These are phyloP conservation scores for Huntiella moniliformis DNA, from an alignment of 2,329 filamentous ascomycete species.

Conservation along the genomic window DNA sequence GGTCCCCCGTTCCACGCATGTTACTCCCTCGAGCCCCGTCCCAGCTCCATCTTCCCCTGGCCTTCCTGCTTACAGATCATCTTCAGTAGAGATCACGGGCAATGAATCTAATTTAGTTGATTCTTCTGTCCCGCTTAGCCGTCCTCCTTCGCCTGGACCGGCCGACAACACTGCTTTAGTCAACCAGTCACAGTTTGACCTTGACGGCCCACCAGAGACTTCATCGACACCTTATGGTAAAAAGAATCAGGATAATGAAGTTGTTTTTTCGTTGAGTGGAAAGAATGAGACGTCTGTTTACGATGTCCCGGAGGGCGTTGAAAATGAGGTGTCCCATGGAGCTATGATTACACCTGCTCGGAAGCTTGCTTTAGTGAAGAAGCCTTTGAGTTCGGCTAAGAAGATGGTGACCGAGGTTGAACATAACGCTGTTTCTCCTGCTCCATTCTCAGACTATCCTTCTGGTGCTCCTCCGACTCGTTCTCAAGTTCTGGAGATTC, in stretches of 20 bases:
- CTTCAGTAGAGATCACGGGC: not conserved
- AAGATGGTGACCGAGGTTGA: too few relatives aligned
- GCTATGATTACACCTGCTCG: not conserved
- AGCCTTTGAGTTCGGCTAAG: not conserved
- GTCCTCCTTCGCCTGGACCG: not conserved
- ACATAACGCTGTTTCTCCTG: too few relatives aligned
- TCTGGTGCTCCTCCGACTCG: too few relatives aligned
- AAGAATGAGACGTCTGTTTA: conserved; percentile 2
- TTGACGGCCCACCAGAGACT: not conserved
- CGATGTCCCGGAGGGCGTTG: conserved; percentile 6
- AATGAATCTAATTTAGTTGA: too few relatives aligned
- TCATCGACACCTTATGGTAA: not conserved
- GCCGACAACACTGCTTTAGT: not conserved
- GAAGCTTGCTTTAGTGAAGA: not conserved
- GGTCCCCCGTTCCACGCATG: too few relatives aligned
- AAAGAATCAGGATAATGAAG: conserved; percentile 7
- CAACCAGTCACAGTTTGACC: too few relatives aligned
- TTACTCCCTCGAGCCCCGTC: not conserved
- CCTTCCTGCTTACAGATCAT: not conserved
- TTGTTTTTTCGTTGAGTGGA: not conserved
- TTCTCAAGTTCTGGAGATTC: too few relatives aligned
- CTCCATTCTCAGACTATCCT: too few relatives aligned
- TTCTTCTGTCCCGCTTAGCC: not conserved
- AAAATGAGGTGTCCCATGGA: not conserved
- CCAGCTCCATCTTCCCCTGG: not conserved